A percentile compares a stretch with the other conserved stretches of the same genome.
Conservation (phyloP, 2,329 filamentous ascomycete species). For the Nothopassalora personata region DNA sequence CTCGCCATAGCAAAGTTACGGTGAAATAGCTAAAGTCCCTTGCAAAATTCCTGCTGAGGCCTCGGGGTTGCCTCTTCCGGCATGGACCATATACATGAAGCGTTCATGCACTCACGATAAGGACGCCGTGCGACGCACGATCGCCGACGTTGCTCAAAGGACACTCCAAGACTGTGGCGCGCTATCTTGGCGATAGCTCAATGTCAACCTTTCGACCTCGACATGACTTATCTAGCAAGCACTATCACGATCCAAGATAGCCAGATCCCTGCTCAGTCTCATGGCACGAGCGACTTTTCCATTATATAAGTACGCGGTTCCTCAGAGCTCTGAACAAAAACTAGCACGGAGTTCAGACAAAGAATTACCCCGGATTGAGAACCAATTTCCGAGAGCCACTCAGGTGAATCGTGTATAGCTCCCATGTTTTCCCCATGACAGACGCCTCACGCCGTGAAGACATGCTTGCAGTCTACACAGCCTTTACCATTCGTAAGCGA, state of each 20-base stretch:
- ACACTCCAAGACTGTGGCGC: background rate
- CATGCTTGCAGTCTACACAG: background rate
- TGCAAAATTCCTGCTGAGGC: background rate
- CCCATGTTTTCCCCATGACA: background rate
- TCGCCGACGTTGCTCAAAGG: background rate
- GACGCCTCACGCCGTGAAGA: background rate
- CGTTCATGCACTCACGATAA: background rate
- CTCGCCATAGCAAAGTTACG: background rate
- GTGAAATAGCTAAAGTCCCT: background rate
- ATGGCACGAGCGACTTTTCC: background rate
- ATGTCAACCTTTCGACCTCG: background rate
- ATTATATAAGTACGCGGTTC: background rate
- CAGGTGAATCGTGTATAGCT: background rate
- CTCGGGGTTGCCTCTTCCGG: background rate
- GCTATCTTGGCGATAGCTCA: background rate
- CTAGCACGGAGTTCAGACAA: background rate
- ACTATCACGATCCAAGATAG: background rate
- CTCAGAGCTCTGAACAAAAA: background rate
- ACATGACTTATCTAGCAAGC: background rate
- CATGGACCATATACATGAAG: background rate
- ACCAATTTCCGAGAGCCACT: background rate
- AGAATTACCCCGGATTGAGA: background rate
- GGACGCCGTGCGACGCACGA: no score
- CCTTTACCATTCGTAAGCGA: background rate
- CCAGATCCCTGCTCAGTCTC: background rate